These are phyloP conservation scores for Noccaea caerulescens DNA, from an alignment of 345 rosid genomes.

Conservation along the genomic window DNA sequence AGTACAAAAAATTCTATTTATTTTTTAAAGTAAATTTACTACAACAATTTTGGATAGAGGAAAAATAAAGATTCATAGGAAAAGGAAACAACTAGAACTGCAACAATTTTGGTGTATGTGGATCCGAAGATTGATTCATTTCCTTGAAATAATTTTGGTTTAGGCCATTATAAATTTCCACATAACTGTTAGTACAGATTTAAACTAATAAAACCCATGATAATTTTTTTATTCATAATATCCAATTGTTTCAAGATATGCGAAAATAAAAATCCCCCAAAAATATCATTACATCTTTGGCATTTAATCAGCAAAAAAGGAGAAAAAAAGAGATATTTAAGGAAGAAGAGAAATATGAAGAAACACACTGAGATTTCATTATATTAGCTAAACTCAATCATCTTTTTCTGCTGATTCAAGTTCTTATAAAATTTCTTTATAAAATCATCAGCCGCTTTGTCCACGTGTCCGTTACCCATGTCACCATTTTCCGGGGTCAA, in stretches of 20 bases:
- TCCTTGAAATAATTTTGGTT: background rate
- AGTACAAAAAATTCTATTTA: background rate
- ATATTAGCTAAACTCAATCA: conserved; percentile 40
- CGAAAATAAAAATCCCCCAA: conserved; percentile 32
- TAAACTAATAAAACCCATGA: conserved; percentile 8
- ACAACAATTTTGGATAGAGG: background rate
- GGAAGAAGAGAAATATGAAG: conserved; percentile 18
- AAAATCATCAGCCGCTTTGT: conserved; percentile 86
- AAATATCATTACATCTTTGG: conserved; percentile 41
- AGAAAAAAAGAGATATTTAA: conserved; percentile 3
- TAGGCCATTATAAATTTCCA: background rate
- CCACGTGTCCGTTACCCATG: conserved; percentile 56
- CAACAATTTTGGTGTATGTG: conserved; percentile 5
- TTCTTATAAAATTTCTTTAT: conserved; percentile 73
- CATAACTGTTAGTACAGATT: background rate
- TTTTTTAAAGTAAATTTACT: background rate
- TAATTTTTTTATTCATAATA: conserved; percentile 23
- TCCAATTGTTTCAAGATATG: conserved; percentile 29
- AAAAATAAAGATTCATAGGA: background rate
- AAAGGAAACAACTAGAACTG: background rate
- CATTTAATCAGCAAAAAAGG: conserved; percentile 5
- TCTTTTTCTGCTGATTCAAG: conserved; percentile 59
- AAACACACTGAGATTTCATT: conserved; percentile 22
- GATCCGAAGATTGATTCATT: conserved; percentile 2
- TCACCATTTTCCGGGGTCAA: conserved; percentile 57